A percentile compares a stretch with the other conserved stretches of the same genome.
These are phyloP conservation scores for Teunomyces cretensis DNA, from an alignment of 805 yeast species.

Conservation along the genomic window DNA sequence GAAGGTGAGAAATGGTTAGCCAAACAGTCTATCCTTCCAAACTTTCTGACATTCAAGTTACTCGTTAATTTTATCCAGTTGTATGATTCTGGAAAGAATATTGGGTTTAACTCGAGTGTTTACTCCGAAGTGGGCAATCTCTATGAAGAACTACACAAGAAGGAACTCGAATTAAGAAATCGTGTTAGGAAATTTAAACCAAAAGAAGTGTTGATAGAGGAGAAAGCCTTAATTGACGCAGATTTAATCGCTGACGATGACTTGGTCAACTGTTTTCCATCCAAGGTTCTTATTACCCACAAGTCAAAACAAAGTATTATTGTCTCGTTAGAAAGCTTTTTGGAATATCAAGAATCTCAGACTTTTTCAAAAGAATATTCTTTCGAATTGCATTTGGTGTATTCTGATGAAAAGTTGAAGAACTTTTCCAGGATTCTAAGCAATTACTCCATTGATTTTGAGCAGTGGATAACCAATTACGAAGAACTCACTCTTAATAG, in stretches of 20 bases:
- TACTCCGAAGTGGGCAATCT: conserved; percentile 32
- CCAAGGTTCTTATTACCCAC: conserved; percentile 45
- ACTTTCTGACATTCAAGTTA: conserved; percentile 50
- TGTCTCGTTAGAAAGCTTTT: conserved; percentile 30
- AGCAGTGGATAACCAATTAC: conserved; percentile 52
- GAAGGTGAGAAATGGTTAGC: conserved; percentile 54
- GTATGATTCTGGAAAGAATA: conserved; percentile 31
- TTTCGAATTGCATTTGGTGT: conserved; percentile 45
- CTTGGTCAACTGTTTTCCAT: conserved; percentile 51
- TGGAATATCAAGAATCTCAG: conserved; percentile 20
- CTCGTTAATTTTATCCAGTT: conserved; percentile 46
- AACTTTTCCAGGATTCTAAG: conserved; percentile 34
- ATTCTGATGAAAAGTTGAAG: conserved; percentile 54
- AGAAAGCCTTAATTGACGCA: conserved; percentile 22
- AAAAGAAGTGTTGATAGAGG: conserved; percentile 35
- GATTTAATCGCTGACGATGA: conserved; percentile 57
- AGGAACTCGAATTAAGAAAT: conserved; percentile 46
- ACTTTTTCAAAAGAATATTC: conserved; percentile 12
- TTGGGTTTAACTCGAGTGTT: conserved; percentile 34
- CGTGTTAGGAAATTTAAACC: conserved; percentile 29
- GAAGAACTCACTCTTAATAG: conserved; percentile 31
- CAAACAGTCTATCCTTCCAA: conserved; percentile 49
- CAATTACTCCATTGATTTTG: conserved; percentile 45
- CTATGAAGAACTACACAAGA: conserved; percentile 30
- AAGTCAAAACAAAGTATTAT: conserved; percentile 30